Evolutionary conservation across 345 rosid species (phyloP), one percentile per base, ranked within the genome.

Genomic region (Lepidium sativum): DNA sequence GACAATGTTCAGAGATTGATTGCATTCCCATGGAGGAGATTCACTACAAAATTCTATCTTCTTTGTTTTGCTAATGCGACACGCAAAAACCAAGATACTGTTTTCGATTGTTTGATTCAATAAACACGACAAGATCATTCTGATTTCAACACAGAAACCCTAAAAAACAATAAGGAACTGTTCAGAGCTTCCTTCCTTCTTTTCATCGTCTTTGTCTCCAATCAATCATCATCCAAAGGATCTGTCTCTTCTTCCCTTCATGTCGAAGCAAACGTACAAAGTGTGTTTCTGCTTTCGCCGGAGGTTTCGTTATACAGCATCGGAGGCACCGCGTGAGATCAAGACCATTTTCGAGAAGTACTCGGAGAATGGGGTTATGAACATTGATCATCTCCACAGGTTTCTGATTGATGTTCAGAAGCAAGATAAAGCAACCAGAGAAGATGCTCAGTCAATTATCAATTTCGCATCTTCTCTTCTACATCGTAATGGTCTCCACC

Each of bases 221-320:
- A 45, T 23, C 45, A 52, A 49, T 33, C 54, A 11, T 58, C 40
- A 34, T 55, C 47, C 57, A 48, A 48, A 37, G 67, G 67, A 69
- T 65, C 32, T 10, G 10, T 20, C 47, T 49, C 15, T 15, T 32
- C 5, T 23, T 20, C 5, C 4, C 62, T 16, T 44, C 33, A 71
- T 71, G 75, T 71, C 75, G 52, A 71, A 75, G 43, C 91, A 85
- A 73, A 81, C 86, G 6, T 83, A 83, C 81, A 76, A 35, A 59
- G 82, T 85, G 8, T 85, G 91, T 76, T 81, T 79, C 78, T 85
- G 88, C 77, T 85, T 81, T 74, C 75, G 75, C 15, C 69, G 91
- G 65, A 61, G 84, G 38, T 85, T 85, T 79, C 77, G 57, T n/a
- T 59, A 76, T n/a, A 73, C 87, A 6, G 78, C 59, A 67, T 70